These are phyloP conservation scores for Stipa capillata DNA, from an alignment of 176 grass and related monocot species.

Conservation along the genomic window DNA sequence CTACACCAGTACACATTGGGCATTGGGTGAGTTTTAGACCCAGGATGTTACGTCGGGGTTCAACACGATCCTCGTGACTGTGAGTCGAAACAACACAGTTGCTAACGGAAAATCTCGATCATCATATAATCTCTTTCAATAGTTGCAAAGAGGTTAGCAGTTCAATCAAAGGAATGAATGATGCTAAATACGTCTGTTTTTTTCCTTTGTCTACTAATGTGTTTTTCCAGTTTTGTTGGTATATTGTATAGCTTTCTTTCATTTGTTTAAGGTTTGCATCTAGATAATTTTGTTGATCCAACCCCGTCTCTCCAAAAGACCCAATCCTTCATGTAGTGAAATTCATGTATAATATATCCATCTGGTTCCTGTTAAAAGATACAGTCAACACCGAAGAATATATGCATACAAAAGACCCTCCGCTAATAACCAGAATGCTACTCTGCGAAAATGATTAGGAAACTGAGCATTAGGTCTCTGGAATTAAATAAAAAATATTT, in stretches of 20 bases:
- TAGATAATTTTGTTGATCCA: neutral
- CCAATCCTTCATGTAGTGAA: neutral
- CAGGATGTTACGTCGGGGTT: no score
- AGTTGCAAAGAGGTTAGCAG: neutral
- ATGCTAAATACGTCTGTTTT: neutral
- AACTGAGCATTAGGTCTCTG: neutral
- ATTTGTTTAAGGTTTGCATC: neutral
- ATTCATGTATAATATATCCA: neutral
- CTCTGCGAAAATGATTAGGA: neutral
- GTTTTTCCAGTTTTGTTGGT: neutral
- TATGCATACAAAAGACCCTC: neutral
- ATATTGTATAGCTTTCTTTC: neutral
- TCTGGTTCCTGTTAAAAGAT: neutral
- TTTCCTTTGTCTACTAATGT: neutral
- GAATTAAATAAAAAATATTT: neutral
- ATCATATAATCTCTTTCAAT: neutral
- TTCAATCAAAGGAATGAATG: neutral
- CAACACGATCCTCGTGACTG: neutral
- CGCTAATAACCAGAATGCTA: no score
- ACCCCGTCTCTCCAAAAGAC: neutral
- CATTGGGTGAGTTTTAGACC: no score
- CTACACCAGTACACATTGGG: no score
- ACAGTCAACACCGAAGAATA: neutral
- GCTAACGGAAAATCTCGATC: neutral
- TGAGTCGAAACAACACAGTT: neutral